Conservation (phyloP, 306 rosid species). For the Vigna hirtella region DNA sequence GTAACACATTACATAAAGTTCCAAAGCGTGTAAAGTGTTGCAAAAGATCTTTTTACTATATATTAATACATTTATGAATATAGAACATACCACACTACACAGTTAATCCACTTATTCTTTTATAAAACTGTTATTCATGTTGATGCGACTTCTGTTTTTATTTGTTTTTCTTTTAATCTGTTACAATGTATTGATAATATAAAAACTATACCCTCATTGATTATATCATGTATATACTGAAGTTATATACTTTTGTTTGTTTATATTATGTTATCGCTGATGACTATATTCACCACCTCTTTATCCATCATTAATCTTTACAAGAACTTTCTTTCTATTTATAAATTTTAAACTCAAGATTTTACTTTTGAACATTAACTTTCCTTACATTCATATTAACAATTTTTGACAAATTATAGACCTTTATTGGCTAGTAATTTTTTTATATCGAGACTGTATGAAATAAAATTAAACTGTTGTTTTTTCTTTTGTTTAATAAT, state of each 20-base stretch:
- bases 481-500: background rate
- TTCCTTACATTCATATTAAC: too few species aligned
- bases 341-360: too few species aligned
- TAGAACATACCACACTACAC: background rate
- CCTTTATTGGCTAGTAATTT: background rate
- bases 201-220: background rate
- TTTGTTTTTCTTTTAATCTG: background rate
- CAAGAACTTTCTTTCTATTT: too few species aligned
- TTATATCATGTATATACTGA: too few species aligned
- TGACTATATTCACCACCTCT: too few species aligned
- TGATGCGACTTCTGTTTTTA: constrained; percentile 31
- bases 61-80: constrained; percentile 20
- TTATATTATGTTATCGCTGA: too few species aligned
- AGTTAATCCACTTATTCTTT: constrained; percentile 1
- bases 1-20: constrained; percentile 32
- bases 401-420: background rate
- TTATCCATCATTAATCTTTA: too few species aligned
- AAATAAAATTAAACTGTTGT: background rate
- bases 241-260: too few species aligned
- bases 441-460: background rate
- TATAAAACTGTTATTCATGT: background rate
- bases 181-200: background rate
- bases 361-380: too few species aligned
- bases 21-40: constrained; percentile 8
- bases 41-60: constrained; percentile 5